Evolutionary conservation across 257 asterid species (phyloP).

Genomic region (Prunella vulgaris): DNA sequence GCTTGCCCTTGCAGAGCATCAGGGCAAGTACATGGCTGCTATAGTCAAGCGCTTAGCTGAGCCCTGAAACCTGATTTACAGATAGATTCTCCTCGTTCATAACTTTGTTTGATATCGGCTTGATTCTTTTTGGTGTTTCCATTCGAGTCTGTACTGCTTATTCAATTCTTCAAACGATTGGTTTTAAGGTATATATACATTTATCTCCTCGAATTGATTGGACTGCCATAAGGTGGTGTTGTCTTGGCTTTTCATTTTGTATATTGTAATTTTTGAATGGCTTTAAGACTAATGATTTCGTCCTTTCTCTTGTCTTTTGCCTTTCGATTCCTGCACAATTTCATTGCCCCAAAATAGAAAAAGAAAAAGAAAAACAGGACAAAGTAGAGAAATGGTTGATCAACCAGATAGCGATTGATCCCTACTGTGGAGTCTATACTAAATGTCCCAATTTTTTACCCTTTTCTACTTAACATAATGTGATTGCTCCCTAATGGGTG

Average conservation of each 20-base stretch:
- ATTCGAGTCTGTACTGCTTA: neutral
- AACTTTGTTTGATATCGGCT: too few relatives aligned
- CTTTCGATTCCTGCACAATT: neutral
- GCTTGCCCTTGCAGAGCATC: slow-evolving; percentile 69
- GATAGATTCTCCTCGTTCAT: too few relatives aligned
- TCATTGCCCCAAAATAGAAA: neutral
- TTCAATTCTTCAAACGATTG: slow-evolving; percentile 3
- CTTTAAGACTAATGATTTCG: neutral
- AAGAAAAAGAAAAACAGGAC: too few relatives aligned
- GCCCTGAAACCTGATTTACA: slow-evolving; percentile 31
- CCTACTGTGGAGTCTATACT: too few relatives aligned
- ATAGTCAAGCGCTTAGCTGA: slow-evolving; percentile 43
- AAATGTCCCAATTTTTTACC: too few relatives aligned
- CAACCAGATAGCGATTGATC: neutral
- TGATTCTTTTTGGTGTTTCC: too few relatives aligned
- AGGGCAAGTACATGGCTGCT: slow-evolving; percentile 67
- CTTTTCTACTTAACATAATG: too few relatives aligned
- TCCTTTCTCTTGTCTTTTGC: neutral
- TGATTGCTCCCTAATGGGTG: neutral
- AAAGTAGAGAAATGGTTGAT: neutral
- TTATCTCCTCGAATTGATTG: neutral
- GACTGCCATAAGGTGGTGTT: neutral
- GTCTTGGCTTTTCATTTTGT: slow-evolving; percentile 9
- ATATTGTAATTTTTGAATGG: neutral
- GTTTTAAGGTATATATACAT: neutral